Percentiles rank a stretch among this genome's conserved stretches.
Evolutionary conservation across 345 rosid species (phyloP).

Genomic region (Pugionium cornutum): DNA sequence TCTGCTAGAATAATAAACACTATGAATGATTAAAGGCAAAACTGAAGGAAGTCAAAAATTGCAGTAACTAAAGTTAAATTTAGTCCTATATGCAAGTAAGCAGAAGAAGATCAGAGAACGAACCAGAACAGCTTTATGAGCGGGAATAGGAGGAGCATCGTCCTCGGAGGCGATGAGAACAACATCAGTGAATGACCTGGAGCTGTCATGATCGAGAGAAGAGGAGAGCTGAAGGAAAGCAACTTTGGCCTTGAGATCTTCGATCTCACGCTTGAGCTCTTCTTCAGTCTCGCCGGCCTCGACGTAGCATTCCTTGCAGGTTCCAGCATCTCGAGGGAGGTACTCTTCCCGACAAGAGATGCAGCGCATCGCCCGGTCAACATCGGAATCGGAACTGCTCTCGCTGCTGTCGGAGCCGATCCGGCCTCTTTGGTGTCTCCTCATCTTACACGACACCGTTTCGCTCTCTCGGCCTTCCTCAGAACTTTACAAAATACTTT

Average conservation of each 20-base stretch:
- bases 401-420: conserved; percentile 27
- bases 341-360: conserved; percentile 67
- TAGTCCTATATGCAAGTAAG: no score
- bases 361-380: conserved; percentile 52
- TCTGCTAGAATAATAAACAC: no score
- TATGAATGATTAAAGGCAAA: no score
- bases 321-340: conserved; percentile 52
- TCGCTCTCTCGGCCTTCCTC: background rate
- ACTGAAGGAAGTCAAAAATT: background rate
- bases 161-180: conserved; percentile 60
- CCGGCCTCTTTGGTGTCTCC: conserved; percentile 23
- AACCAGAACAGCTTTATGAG: conserved; percentile 71
- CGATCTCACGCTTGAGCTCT: conserved; percentile 65
- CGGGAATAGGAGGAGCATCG: conserved; percentile 45
- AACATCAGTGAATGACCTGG: conserved; percentile 51
- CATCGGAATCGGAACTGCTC: conserved; percentile 37
- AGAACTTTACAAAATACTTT: no score
- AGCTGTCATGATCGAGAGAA: conserved; percentile 44
- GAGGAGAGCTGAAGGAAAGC: conserved; percentile 56
- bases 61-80: no score
- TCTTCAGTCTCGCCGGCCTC: conserved; percentile 54
- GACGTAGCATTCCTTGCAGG: conserved; percentile 65
- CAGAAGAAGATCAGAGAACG: conserved; percentile 4
- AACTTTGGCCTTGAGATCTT: conserved; percentile 59
- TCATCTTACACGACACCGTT: conserved; percentile 30